Evolutionary conservation across 2,329 filamentous ascomycete genomes (phyloP).

Genomic region (Penicillium digitatum): DNA sequence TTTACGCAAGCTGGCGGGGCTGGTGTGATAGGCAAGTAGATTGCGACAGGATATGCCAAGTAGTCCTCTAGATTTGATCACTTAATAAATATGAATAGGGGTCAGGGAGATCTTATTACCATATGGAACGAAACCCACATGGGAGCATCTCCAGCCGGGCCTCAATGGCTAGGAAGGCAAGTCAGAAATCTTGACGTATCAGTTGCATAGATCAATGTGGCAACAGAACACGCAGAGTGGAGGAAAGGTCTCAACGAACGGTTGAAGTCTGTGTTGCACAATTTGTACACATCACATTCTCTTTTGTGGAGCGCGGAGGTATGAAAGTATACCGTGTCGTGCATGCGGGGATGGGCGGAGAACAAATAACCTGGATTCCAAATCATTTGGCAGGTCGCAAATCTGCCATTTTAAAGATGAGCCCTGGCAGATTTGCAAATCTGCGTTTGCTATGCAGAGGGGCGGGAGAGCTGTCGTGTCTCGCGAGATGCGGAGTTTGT

Average conservation of each 20-base stretch:
- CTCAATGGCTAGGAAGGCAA: not conserved
- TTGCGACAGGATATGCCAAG: not conserved
- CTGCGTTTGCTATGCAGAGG: not conserved
- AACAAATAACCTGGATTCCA: not conserved
- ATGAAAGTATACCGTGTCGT: not conserved
- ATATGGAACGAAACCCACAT: slow-evolving; percentile 7
- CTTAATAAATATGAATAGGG: no score
- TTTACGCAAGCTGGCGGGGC: not conserved
- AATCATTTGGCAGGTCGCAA: not conserved
- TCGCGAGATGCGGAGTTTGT: not conserved
- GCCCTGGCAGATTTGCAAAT: not conserved
- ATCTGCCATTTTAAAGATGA: not conserved
- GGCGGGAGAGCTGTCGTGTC: not conserved
- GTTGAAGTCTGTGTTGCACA: not conserved
- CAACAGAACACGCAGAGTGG: not conserved
- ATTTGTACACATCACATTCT: slow-evolving; percentile 3
- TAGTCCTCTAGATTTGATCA: no score
- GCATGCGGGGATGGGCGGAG: slow-evolving; percentile 2
- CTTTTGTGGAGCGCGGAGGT: not conserved
- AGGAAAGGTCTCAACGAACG: not conserved
- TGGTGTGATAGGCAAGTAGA: not conserved
- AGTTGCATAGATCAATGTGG: not conserved
- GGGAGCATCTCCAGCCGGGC: not conserved
- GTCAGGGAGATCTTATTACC: not conserved
- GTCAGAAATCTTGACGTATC: not conserved